Evolutionary conservation across 495 filamentous ascomycete genomes (phyloP), one percentile per base, ranked within the genome.

Genomic region (Copromyces sp.): DNA sequence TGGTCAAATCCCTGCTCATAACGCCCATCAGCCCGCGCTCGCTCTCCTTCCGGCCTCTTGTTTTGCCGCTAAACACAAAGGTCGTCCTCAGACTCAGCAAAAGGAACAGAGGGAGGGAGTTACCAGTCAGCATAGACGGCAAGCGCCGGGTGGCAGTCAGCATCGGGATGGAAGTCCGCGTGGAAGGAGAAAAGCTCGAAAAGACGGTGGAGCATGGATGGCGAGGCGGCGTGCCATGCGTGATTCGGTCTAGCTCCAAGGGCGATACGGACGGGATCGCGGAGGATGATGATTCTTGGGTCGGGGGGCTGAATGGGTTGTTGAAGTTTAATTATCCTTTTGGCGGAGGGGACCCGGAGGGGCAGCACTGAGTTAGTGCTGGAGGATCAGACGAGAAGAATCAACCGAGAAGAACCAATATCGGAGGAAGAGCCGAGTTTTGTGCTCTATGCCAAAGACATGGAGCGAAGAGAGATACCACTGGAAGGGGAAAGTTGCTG

Each of bases 261-360:
- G 80, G 78, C 47, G 82, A 81, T 29, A 47, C 73, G 9, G 81
- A 79, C 17, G 87, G 88, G 3, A 78, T 81, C 70, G 85, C 84
- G 1, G 88, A 91, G 77, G 90, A 91, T 75, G 89, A 90, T 75
- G 95, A 98, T 80, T 93, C 93, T 16, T 99, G 96, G 96, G 95
- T 99, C 17, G 95, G 95, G 1, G 95, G 96, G 8, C 81, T 99
- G 81, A 98, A 98, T 81, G 93, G 93, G 68, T 79, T 98, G 76
- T 83, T 99, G 77, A 99, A 99, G 83, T 99, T 98, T 77, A 99
- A 99, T 80, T 92, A 97, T 83, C 94, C 96, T 3, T 98, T 99
- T 84, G 95, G 95, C 1, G 29, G 29, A 1, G 53, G 53, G 0
- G 93, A 97, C 53, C 69, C 72, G 32, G 69, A 69, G 9, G 75